A percentile compares a stretch with the other conserved stretches of the same genome.
These are phyloP conservation scores for Straminergon stramineum DNA, from an alignment of 225 moss, liverwort and hornwort species.

Conservation along the genomic window DNA sequence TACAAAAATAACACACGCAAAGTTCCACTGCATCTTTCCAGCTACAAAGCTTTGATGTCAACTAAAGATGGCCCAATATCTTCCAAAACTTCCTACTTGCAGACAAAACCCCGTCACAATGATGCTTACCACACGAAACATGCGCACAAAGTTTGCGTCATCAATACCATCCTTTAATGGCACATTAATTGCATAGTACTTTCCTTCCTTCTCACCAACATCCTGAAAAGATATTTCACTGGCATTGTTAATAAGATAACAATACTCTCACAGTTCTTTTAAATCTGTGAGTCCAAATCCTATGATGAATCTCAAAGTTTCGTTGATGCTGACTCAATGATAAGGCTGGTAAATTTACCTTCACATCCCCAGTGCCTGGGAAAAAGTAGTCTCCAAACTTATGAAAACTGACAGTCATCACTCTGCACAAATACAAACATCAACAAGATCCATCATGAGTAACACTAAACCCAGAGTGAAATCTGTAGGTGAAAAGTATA, in stretches of 20 bases:
- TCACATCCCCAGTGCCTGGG: slow-evolving; percentile 93
- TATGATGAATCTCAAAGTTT: not conserved
- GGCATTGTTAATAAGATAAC: not conserved
- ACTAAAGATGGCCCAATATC: not conserved
- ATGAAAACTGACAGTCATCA: slow-evolving; percentile 98
- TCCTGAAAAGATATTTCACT: slow-evolving; percentile 32
- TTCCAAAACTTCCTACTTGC: not conserved
- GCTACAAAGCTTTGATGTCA: not conserved
- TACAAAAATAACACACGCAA: not conserved
- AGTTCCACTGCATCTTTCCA: not conserved
- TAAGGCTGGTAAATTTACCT: slow-evolving; percentile 34
- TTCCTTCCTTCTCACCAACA: slow-evolving; percentile 83
- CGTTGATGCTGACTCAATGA: not conserved
- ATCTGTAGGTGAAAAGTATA: not conserved
- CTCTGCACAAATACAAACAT: slow-evolving; percentile 38
- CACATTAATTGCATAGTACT: slow-evolving; percentile 89
- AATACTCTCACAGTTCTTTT: not conserved
- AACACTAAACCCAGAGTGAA: not conserved
- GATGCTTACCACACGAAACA: slow-evolving; percentile 71
- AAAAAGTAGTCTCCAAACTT: slow-evolving; percentile 94
- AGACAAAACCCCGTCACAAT: not conserved
- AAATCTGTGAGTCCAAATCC: not conserved
- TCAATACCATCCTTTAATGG: slow-evolving; percentile 97
- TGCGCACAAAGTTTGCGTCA: slow-evolving; percentile 75
- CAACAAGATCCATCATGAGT: not conserved